phyloP scores from a whole-genome alignment of 2,329 filamentous ascomycete species.

The Emmonsia crescens region DNA sequence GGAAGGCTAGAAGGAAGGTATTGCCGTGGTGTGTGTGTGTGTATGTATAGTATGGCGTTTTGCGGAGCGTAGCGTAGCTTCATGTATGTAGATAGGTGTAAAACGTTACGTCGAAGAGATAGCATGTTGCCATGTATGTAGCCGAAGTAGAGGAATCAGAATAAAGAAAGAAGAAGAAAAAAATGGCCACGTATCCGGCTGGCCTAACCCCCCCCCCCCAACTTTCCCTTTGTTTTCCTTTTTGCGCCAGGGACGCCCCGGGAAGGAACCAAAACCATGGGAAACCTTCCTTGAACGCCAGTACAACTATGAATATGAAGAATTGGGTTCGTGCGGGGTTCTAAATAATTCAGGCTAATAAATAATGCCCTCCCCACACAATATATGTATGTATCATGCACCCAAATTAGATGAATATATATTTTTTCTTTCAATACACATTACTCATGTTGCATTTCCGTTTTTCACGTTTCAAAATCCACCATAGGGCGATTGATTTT shows the following conservation, averaged over 20 bases:
- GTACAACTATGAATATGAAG: not conserved
- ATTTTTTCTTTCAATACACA: not conserved
- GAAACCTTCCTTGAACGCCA: not conserved
- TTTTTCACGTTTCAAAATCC: not conserved
- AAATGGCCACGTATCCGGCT: not conserved
- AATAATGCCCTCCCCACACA: not conserved
- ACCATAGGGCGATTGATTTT: slow-evolving; percentile 7
- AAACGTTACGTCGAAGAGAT: not conserved
- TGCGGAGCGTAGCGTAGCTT: not conserved
- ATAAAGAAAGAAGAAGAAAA: not conserved
- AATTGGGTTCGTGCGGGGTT: not conserved
- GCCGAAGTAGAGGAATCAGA: not conserved
- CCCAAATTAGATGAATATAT: not conserved
- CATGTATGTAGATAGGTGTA: too few species aligned
- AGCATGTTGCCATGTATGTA: not conserved
- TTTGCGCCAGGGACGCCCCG: not conserved
- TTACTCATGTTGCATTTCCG: not conserved
- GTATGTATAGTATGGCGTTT: too few species aligned
- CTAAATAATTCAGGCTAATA: not conserved
- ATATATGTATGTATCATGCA: not conserved
- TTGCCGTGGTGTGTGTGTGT: not conserved
- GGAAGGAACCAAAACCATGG: not conserved
- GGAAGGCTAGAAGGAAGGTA: not conserved
- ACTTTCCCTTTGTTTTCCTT: not conserved
- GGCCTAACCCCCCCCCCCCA: too few species aligned